phyloP scores from a whole-genome alignment of 2,329 filamentous ascomycete species.

The Fusarium chlamydosporum region DNA sequence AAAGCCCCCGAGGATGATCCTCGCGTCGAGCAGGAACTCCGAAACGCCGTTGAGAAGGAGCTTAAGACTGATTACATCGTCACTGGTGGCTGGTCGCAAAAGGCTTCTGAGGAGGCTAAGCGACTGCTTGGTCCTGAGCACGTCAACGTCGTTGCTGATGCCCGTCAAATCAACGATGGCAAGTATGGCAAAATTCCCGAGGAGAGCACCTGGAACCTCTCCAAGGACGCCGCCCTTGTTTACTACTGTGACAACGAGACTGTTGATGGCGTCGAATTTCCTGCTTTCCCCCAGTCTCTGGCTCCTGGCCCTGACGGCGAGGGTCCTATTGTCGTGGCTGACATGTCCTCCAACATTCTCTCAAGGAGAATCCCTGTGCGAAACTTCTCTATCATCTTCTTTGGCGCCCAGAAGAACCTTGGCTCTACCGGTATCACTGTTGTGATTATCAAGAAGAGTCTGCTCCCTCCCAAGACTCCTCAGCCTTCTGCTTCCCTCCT shows the following conservation, averaged over 20 bases:
- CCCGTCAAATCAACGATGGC: constrained; percentile 74
- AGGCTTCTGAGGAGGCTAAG: constrained; percentile 86
- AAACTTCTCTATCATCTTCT: constrained; percentile 89
- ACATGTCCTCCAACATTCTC: constrained; percentile 96
- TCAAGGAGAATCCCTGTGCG: constrained; percentile 81
- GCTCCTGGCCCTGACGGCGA: constrained; percentile 70
- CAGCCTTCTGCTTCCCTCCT: constrained; percentile 79
- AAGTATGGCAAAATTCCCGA: constrained; percentile 90
- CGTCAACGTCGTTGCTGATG: constrained; percentile 81
- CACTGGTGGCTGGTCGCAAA: constrained; percentile 89
- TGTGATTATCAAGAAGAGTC: constrained; percentile 83
- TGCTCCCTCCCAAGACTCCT: constrained; percentile 76
- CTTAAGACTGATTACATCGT: constrained; percentile 90
- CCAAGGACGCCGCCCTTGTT: constrained; percentile 77
- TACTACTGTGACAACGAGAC: constrained; percentile 97
- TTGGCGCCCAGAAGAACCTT: constrained; percentile 95
- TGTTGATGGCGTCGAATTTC: constrained; percentile 93
- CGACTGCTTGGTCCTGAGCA: constrained; percentile 82
- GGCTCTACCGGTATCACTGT: constrained; percentile 89
- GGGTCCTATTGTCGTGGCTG: constrained; percentile 84
- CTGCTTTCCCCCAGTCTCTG: constrained; percentile 75
- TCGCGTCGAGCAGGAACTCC: constrained; percentile 69
- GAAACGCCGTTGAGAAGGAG: constrained; percentile 75
- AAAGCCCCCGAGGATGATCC: constrained; percentile 63
- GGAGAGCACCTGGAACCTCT: constrained; percentile 82